Base-by-base conservation (phyloP, 2,329 filamentous ascomycete species). In the Chalaropsis thielavioides region DNA sequence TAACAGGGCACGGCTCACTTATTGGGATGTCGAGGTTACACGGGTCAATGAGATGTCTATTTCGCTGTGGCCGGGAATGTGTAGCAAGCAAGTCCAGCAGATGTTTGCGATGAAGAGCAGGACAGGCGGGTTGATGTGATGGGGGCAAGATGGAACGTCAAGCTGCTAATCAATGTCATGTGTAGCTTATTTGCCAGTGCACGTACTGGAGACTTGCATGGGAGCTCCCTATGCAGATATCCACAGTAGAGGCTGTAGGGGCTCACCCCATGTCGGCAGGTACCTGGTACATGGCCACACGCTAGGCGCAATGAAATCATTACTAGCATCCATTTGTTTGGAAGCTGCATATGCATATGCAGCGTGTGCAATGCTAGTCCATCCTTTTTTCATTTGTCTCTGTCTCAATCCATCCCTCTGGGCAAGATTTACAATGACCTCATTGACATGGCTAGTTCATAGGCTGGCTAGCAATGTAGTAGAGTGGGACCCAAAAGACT, bases 281-380 rank as follows among this genome's bases (percentile, higher is more conserved):
- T 46, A 46, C 13, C 43, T 19, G 43, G 15, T 46, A 46, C 43
- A 46, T 46, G 43, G 15, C 15, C 43, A n/a, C 15, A 17, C 43
- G n/a, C n/a, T n/a, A 46, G 15, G 43, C 7, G 43, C n/a, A 19
- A 46, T 46, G 43, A n/a, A 46, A 19, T 46, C 43, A 46, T n/a
- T n/a, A 17, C 15, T 17, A n/a, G 43, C n/a, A 3, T 19, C 43
- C 43, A 41, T 22, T 35, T 38, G 60, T 44, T 17, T 41, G 17
- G 60, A 41, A 17, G 60, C 60, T n/a, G 60, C 60, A 61, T 41
- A 61, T 41, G 27, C 60, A 61, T 38, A 38, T 38, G 35, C 35
- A 38, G 35, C 35, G 10, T 38, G 5, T 38, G 35, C 35, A 8
- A 1, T 35, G 31, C 35, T 8, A 38, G 35, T 38, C 35, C 35